These are phyloP conservation scores for Podospora sp. DNA, from an alignment of 495 filamentous ascomycete genomes.

Conservation along the genomic window DNA sequence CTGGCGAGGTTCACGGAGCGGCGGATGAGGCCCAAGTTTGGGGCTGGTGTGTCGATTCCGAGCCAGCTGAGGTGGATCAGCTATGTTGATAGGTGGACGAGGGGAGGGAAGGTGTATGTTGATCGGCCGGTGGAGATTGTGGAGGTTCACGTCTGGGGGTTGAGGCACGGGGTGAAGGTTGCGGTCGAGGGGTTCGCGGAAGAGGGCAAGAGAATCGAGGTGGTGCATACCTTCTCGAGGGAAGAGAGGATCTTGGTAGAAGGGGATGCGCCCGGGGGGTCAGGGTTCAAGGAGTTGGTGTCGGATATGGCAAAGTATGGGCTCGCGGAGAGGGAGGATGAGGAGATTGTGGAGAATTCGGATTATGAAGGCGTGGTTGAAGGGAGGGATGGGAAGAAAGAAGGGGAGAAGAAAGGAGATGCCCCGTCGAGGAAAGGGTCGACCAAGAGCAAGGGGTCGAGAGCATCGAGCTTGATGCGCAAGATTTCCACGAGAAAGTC, in stretches of 20 bases:
- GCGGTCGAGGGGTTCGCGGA: constrained; percentile 83
- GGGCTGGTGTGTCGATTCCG: constrained; percentile 87
- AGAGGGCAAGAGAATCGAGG: constrained; percentile 82
- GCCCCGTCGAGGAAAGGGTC: constrained; percentile 24
- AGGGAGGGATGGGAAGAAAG: constrained; percentile 12
- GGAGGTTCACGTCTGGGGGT: constrained; percentile 87
- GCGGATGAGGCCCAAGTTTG: constrained; percentile 87
- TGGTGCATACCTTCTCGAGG: constrained; percentile 76
- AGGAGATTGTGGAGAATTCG: constrained; percentile 30
- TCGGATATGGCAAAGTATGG: constrained; percentile 56
- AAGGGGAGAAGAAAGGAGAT: not conserved
- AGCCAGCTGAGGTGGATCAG: constrained; percentile 84
- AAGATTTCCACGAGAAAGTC: constrained; percentile 29
- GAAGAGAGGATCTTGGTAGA: constrained; percentile 75
- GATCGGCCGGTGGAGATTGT: constrained; percentile 82
- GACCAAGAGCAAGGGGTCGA: constrained; percentile 24
- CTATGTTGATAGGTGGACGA: constrained; percentile 89
- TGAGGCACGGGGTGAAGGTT: constrained; percentile 86
- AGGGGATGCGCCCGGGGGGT: constrained; percentile 51
- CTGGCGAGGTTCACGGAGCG: constrained; percentile 80
- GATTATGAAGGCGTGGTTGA: constrained; percentile 24
- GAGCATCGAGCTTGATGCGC: constrained; percentile 25
- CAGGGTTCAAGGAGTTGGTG: constrained; percentile 52
- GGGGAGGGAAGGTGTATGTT: constrained; percentile 72
- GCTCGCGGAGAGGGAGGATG: constrained; percentile 27